Evolutionary conservation across 306 rosid genomes (phyloP), one percentile per base, ranked within the genome.

Genomic region (Acacia melanoxylon): DNA sequence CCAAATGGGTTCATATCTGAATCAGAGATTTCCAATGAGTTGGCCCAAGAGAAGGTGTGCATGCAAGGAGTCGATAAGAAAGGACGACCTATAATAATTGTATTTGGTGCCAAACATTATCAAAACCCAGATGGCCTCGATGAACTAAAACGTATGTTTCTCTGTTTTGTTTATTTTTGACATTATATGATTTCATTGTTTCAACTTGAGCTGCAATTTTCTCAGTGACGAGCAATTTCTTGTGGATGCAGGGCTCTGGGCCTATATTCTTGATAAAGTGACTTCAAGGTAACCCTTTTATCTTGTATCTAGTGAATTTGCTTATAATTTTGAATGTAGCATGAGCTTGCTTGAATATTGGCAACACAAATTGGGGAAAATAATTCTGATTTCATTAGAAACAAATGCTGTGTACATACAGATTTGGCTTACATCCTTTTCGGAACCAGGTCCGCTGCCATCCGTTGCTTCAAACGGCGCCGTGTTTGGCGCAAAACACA

Each of bases 11-110:
- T 29, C 3, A 49, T 88, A 16, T 85, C 91, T 15, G 83, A 81
- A 2, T 81, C 88, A 2, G 88, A 91, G 72, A 74, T 91, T 22
- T 40, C 88, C 40, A 85, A 83, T 40, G 89, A 91, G 66, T 66
- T 88, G 46, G 83, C 89, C 22, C 91, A 91, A 7, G 82, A 59
- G 29, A 88, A 88, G 78, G 56, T 86, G 79, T 91, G 12, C 69
- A 66, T 74, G 6, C 93, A 89, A 83, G 95, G 95, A 20, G 42
- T 84, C 0, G 90, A 89, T 56, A 91, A 89, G 81, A 77, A 78
- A 67, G 93, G 93, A 80, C 87, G 93, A 80, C 95, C 93, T 15
- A 88, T 91, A 79, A 37, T 73, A 24, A 62, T 88, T 83, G 83
- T 84, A 25, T 74, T 83, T 56, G 91, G 90, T 49, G 90, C 86